phyloP scores from a whole-genome alignment of 2,329 filamentous ascomycete genomes.

The Calonectria honghensis region DNA sequence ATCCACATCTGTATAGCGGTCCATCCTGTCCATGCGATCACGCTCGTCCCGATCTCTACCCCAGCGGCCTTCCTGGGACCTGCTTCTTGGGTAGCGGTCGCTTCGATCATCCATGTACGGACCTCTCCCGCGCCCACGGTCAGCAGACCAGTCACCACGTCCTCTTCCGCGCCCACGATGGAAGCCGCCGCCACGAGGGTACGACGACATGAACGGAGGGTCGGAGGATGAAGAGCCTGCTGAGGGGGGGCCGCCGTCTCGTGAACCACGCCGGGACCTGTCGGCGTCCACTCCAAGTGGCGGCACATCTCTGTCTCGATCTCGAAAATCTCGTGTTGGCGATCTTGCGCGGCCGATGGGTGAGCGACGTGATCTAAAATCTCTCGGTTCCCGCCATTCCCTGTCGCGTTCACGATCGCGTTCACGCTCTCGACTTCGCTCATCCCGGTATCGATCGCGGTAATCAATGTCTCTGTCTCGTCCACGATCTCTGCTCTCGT shows the following conservation, averaged over 20 bases:
- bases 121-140: conserved; percentile 73
- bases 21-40: conserved; percentile 66
- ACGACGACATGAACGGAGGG: conserved; percentile 72
- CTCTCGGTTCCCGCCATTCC: conserved; percentile 65
- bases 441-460: conserved; percentile 76
- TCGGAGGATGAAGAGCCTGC: conserved; percentile 84
- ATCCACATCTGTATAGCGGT: conserved; percentile 65
- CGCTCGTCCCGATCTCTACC: conserved; percentile 74
- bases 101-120: conserved; percentile 75
- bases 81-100: conserved; percentile 78
- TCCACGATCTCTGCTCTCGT: conserved; percentile 77
- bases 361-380: conserved; percentile 71
- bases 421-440: conserved; percentile 76
- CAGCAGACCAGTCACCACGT: conserved; percentile 63
- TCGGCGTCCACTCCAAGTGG: conserved; percentile 79
- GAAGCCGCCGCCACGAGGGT: conserved; percentile 74
- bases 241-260: conserved; percentile 81
- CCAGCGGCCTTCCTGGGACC: conserved; percentile 79
- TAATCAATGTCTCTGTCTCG: conserved; percentile 78
- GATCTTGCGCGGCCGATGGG: conserved; percentile 77
- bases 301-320: conserved; percentile 73
- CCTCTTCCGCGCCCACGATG: conserved; percentile 72
- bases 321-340: conserved; percentile 80
- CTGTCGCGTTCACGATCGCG: conserved; percentile 73
- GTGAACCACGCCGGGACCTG: conserved; percentile 79